Evolutionary conservation across 1,284 basidiomycete species (phyloP).

Genomic region (Pterula multifida): DNA sequence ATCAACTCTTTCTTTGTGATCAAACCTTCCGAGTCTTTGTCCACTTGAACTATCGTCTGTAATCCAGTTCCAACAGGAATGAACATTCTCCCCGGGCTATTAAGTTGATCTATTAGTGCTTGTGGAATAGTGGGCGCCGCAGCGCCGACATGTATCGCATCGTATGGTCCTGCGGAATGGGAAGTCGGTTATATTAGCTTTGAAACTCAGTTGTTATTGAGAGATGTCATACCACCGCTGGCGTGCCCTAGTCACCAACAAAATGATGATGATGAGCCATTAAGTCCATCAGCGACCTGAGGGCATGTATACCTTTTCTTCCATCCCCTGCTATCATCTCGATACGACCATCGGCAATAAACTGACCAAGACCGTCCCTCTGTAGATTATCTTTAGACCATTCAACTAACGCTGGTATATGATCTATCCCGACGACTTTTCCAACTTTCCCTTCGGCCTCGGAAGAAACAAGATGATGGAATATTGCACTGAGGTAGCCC

Average conservation of each 20-base stretch:
- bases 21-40: constrained; percentile 67
- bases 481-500: constrained; percentile 67
- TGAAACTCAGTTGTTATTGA: not conserved
- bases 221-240: not conserved
- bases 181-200: constrained; percentile 9
- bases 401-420: constrained; percentile 70
- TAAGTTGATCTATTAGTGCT: constrained; percentile 71
- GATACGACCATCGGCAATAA: constrained; percentile 42
- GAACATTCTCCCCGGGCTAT: constrained; percentile 82
- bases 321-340: constrained; percentile 73
- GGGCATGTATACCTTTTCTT: constrained; percentile 36
- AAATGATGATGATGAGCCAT: not conserved
- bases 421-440: constrained; percentile 85
- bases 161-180: constrained; percentile 52
- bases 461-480: constrained; percentile 56
- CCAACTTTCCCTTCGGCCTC: constrained; percentile 27
- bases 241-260: not conserved
- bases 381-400: constrained; percentile 61
- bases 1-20: constrained; percentile 64
- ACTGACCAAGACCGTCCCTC: constrained; percentile 50
- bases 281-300: not conserved
- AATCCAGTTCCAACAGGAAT: constrained; percentile 70
- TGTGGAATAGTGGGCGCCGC: constrained; percentile 74
- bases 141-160: constrained; percentile 92
- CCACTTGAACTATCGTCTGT: constrained; percentile 66